Percentiles rank a stretch among this genome's conserved stretches.
Conservation (phyloP, 2,329 filamentous ascomycete species). For the Penicillium nordicum region DNA sequence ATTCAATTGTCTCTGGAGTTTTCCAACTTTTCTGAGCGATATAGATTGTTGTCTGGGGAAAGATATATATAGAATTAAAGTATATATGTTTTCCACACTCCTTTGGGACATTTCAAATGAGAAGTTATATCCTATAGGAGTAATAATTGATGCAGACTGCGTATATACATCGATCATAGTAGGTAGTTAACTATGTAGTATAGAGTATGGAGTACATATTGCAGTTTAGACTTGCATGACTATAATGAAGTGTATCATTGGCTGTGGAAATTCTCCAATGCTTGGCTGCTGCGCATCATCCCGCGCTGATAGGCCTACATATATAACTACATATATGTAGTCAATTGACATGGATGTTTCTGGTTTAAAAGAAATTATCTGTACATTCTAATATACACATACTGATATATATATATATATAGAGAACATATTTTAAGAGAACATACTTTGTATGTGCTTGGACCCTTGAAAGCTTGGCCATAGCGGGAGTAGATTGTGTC, state of each 20-base stretch:
- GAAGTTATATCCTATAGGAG: neutral
- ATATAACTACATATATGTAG: neutral
- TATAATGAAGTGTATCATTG: neutral
- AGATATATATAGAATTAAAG: neutral
- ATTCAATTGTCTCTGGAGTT: neutral
- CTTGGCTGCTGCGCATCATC: constrained; percentile 2
- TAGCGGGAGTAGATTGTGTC: constrained; percentile 22
- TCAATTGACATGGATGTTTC: neutral
- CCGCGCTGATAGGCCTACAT: constrained; percentile 6
- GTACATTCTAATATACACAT: neutral
- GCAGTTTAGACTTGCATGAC: neutral
- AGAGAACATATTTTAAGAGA: no score
- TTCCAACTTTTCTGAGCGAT: neutral
- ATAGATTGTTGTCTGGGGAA: neutral
- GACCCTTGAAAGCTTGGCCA: neutral
- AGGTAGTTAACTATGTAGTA: neutral
- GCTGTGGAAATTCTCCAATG: neutral
- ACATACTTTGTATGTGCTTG: neutral
- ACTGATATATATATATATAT: neutral
- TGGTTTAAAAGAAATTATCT: no score
- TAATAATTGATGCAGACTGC: neutral
- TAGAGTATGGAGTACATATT: neutral
- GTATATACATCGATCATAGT: neutral
- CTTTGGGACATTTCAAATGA: no score
- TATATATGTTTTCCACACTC: neutral